Evolutionary conservation across 139 green algal genomes (phyloP).

Genomic region (Picochlorum sp.): DNA sequence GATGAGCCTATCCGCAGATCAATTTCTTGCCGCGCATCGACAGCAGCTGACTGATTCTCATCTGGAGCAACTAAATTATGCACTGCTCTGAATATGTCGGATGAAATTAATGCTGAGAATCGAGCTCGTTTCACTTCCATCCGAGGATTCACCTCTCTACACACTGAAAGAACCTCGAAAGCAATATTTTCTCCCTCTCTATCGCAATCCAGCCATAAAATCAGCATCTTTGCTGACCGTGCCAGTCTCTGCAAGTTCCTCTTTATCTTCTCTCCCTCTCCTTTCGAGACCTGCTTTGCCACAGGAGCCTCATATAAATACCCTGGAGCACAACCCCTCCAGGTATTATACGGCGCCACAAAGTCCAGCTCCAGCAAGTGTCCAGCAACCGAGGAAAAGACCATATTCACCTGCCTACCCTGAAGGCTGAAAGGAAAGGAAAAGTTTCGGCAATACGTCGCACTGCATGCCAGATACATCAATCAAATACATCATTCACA

Average conservation of each 20-base stretch:
- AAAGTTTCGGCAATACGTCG: conserved; percentile 72
- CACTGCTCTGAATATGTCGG: conserved; percentile 46
- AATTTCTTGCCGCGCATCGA: conserved; percentile 92
- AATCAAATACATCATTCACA: not conserved
- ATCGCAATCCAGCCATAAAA: conserved; percentile 98
- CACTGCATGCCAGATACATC: conserved; percentile 25
- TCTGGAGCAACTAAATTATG: conserved; percentile 61
- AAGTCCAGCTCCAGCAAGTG: conserved; percentile 94
- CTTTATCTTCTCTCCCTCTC: conserved; percentile 58
- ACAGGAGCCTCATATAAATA: conserved; percentile 58
- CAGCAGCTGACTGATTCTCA: conserved; percentile 64
- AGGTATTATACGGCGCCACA: conserved; percentile 33
- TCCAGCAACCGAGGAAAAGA: conserved; percentile 87
- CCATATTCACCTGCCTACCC: conserved; percentile 53
- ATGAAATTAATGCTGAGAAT: conserved; percentile 84
- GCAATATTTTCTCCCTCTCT: conserved; percentile 96
- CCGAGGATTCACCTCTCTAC: conserved; percentile 51
- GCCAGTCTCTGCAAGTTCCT: conserved; percentile 69
- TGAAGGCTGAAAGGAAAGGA: conserved; percentile 72
- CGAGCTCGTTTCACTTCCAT: conserved; percentile 67
- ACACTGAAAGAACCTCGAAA: conserved; percentile 92
- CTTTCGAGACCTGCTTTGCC: conserved; percentile 43
- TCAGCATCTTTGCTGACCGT: conserved; percentile 57
- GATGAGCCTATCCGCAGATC: conserved; percentile 89
- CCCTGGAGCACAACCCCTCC: conserved; percentile 41